Percentiles rank a stretch among this genome's conserved stretches.
Conservation (phyloP, 108 stramenopile species). For the Cylindrotheca fusiformis region DNA sequence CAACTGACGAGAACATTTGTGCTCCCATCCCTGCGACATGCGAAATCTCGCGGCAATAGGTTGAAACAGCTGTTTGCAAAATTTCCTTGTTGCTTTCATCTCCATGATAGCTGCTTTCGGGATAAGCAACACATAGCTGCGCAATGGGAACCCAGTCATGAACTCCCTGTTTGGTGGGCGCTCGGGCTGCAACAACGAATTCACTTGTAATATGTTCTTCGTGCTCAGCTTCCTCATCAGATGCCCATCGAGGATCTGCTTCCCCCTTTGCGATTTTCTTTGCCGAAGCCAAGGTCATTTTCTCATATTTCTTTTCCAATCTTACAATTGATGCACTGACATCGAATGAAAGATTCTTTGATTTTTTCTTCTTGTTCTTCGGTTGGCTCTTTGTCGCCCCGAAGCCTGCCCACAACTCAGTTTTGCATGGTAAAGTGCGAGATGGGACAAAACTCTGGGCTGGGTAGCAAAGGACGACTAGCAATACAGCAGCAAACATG, state of each 20-base stretch:
- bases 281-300: slow-evolving; percentile 38
- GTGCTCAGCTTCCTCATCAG: slow-evolving; percentile 15
- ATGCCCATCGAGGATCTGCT: slow-evolving; percentile 14
- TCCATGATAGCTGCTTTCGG: slow-evolving; percentile 32
- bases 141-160: slow-evolving; percentile 84
- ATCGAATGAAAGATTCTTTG: slow-evolving; percentile 40
- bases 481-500: too few species aligned
- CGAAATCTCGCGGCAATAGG: slow-evolving; percentile 76
- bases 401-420: too few species aligned
- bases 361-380: not conserved
- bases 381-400: too few species aligned
- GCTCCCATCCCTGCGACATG: slow-evolving; percentile 55
- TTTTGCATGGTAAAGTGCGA: too few species aligned
- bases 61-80: slow-evolving; percentile 55
- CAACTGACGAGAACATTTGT: slow-evolving; percentile 48
- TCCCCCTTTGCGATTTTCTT: slow-evolving; percentile 39
- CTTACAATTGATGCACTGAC: slow-evolving; percentile 55
- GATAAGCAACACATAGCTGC: slow-evolving; percentile 54
- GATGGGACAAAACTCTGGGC: too few species aligned
- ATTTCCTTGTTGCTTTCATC: slow-evolving; percentile 30
- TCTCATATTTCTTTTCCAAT: slow-evolving; percentile 68
- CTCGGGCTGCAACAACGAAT: slow-evolving; percentile 65
- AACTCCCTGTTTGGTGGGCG: slow-evolving; percentile 17
- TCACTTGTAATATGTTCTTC: slow-evolving; percentile 32
- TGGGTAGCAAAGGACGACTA: too few species aligned